Evolutionary conservation across 257 asterid genomes (phyloP).

Genomic region (Ligustrum vulgare): DNA sequence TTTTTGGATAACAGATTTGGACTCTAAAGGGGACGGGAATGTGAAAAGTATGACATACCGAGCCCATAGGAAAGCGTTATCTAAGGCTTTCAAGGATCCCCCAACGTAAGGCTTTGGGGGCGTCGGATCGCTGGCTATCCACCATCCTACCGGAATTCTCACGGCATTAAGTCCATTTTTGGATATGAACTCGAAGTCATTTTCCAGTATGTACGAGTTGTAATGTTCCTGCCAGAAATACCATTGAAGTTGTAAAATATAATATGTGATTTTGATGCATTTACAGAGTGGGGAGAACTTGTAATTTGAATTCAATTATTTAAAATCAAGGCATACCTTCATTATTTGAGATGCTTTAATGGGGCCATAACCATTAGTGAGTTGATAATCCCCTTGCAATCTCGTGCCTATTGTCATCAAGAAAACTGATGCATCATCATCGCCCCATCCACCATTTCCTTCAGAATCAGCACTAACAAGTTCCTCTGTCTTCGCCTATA

Average conservation of each 20-base stretch:
- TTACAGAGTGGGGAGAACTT: neutral
- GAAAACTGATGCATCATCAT: conserved; percentile 76
- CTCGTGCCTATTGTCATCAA: conserved; percentile 27
- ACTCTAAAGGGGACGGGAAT: neutral
- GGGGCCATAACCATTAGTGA: conserved; percentile 80
- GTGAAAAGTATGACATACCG: conserved; percentile 29
- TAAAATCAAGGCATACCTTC: conserved; percentile 38
- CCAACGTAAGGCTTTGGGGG: conserved; percentile 72
- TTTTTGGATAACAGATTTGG: too few species aligned
- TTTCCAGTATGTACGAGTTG: conserved; percentile 59
- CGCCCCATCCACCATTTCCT: conserved; percentile 64
- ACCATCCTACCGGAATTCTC: conserved; percentile 88
- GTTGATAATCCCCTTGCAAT: conserved; percentile 68
- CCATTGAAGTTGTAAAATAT: neutral
- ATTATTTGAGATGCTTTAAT: conserved; percentile 46
- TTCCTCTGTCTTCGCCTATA: conserved; percentile 58
- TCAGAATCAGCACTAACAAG: conserved; percentile 55
- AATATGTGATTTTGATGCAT: neutral
- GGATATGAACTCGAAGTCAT: conserved; percentile 67
- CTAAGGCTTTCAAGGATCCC: conserved; percentile 64
- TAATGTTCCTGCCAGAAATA: conserved; percentile 52
- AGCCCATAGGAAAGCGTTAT: conserved; percentile 76
- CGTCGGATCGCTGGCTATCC: conserved; percentile 62
- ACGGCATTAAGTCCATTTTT: conserved; percentile 50
- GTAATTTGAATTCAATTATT: too few species aligned